phyloP scores from a whole-genome alignment of 176 grass and related monocot genomes.

The Aegilops umbellulata region DNA sequence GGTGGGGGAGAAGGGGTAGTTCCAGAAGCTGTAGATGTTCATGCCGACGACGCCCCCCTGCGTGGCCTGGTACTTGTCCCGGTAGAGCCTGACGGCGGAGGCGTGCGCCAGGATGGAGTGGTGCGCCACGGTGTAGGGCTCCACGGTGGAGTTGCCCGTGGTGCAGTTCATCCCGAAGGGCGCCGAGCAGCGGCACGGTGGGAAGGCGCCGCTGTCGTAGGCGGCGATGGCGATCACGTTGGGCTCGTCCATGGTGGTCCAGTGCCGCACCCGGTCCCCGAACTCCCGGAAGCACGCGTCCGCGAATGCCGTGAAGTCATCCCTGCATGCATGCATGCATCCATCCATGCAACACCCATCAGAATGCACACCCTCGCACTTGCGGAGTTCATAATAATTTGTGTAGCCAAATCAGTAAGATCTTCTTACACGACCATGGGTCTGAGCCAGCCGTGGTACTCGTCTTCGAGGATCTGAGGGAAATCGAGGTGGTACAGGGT shows the following conservation, averaged over 20 bases:
- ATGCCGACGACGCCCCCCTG: constrained; percentile 68
- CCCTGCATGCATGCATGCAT: constrained; percentile 31
- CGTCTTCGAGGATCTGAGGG: constrained; percentile 77
- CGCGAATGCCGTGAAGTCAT: constrained; percentile 70
- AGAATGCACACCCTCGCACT: too few relatives aligned
- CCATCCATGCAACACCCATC: too few relatives aligned
- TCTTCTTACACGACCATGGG: constrained; percentile 84
- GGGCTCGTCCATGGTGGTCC: constrained; percentile 74
- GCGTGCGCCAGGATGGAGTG: constrained; percentile 64
- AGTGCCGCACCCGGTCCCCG: constrained; percentile 70
- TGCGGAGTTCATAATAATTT: too few relatives aligned
- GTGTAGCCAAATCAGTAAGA: background rate
- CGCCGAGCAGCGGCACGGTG: constrained; percentile 64
- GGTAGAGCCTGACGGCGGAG: constrained; percentile 55
- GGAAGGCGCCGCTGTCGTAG: constrained; percentile 62
- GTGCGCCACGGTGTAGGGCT: constrained; percentile 62
- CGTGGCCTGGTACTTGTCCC: constrained; percentile 60
- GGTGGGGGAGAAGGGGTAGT: constrained; percentile 47
- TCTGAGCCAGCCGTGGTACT: constrained; percentile 79
- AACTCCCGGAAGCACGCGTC: constrained; percentile 79
- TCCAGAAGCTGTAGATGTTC: constrained; percentile 76
- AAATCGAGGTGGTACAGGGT: constrained; percentile 76
- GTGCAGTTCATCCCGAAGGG: constrained; percentile 61
- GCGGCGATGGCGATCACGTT: constrained; percentile 47
- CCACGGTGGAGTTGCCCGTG: constrained; percentile 57